These are phyloP conservation scores for Apophysomyces ossiformis DNA, from an alignment of 371 early-diverging fungal genomes.

Conservation along the genomic window DNA sequence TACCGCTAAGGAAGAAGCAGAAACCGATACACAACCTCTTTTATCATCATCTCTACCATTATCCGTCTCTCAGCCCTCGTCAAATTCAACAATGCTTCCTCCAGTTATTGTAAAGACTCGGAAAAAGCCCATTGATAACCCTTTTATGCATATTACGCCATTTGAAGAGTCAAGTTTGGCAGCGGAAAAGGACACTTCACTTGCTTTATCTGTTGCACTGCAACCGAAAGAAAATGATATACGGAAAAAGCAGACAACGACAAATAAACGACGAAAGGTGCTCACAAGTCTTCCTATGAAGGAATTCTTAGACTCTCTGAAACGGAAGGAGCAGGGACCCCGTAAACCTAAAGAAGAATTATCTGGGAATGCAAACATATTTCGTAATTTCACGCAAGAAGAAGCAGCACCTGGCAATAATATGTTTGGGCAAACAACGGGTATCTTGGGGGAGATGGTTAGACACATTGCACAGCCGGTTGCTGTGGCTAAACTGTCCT, in stretches of 20 bases:
- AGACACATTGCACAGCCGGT: slow-evolving; percentile 41
- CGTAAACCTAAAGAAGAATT: slow-evolving; percentile 27
- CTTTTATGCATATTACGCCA: slow-evolving; percentile 58
- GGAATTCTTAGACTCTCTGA: slow-evolving; percentile 26
- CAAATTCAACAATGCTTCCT: slow-evolving; percentile 22
- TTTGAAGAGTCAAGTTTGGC: slow-evolving; percentile 54
- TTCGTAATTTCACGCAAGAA: slow-evolving; percentile 38
- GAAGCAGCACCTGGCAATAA: slow-evolving; percentile 48
- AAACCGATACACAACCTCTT: slow-evolving; percentile 10
- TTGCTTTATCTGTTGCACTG: slow-evolving; percentile 4
- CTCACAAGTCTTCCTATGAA: slow-evolving; percentile 23
- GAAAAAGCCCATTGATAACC: slow-evolving; percentile 54
- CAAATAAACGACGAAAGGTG: slow-evolving; percentile 20
- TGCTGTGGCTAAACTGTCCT: slow-evolving; percentile 41
- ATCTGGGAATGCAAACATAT: slow-evolving; percentile 33
- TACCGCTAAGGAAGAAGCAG: slow-evolving; percentile 33
- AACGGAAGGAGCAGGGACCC: slow-evolving; percentile 19
- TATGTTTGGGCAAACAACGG: slow-evolving; percentile 35
- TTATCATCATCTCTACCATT: slow-evolving; percentile 7
- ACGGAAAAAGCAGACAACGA: slow-evolving; percentile 2
- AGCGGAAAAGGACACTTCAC: slow-evolving; percentile 25
- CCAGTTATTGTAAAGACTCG: slow-evolving; percentile 41
- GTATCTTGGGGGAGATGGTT: slow-evolving; percentile 43
- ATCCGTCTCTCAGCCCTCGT: slow-evolving; percentile 13
- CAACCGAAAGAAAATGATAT: slow-evolving; percentile 9